Evolutionary conservation across 345 rosid genomes (phyloP).

Genomic region (Mallotus nudiflorus): DNA sequence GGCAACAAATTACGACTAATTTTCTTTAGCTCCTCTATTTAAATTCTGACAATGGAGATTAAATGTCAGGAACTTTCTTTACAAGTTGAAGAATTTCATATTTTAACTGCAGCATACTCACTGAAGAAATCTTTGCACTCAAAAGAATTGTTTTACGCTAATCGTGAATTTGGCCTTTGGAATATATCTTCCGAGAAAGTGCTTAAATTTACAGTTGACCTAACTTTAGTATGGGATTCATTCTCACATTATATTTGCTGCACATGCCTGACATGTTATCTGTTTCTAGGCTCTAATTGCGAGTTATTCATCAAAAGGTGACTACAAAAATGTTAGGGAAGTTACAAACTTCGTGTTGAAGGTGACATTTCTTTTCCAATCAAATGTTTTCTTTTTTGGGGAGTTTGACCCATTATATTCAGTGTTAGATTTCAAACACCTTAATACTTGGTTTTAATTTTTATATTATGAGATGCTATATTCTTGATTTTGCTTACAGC

Average conservation of each 20-base stretch:
- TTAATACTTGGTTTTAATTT: background rate
- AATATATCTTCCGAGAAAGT: background rate
- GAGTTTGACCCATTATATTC: background rate
- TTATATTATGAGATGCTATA: slow-evolving; percentile 3
- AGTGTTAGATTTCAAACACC: background rate
- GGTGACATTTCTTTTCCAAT: slow-evolving; percentile 30
- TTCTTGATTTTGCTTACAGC: slow-evolving; percentile 6
- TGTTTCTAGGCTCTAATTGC: slow-evolving; percentile 74
- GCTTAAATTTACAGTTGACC: background rate
- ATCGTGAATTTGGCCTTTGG: background rate
- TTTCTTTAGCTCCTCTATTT: background rate
- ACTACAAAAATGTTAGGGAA: slow-evolving; percentile 65
- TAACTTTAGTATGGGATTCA: background rate
- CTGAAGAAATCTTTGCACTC: background rate
- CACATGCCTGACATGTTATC: background rate
- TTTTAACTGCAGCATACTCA: background rate
- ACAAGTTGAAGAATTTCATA: background rate
- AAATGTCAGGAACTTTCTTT: background rate
- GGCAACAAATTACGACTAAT: slow-evolving; percentile 1
- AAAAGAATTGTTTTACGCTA: background rate
- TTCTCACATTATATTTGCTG: background rate
- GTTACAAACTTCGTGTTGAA: slow-evolving; percentile 68
- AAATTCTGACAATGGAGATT: background rate
- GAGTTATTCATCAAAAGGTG: slow-evolving; percentile 67
- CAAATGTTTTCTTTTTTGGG: no score